Conservation (phyloP, 108 stramenopile species). For the Nannochloropsis oceanica region DNA sequence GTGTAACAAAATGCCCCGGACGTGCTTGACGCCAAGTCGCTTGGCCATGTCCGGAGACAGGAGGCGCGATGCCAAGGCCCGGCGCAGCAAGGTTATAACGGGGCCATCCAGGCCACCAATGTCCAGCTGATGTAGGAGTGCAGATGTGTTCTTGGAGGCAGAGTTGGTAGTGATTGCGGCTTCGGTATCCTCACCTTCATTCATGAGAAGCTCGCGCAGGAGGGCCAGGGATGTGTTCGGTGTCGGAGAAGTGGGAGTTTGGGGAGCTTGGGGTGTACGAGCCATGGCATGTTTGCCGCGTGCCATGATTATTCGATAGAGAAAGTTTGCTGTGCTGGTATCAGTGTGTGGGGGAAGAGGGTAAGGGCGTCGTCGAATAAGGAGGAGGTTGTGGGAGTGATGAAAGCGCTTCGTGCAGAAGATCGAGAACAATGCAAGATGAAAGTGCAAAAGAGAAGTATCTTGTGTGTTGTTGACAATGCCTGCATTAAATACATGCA, state of each 20-base stretch:
- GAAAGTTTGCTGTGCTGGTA: too few species aligned
- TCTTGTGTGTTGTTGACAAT: too few species aligned
- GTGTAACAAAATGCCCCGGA: slow-evolving; percentile 73
- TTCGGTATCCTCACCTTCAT: neutral
- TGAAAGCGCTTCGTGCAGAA: too few species aligned
- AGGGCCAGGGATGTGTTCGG: neutral
- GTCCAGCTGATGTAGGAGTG: neutral
- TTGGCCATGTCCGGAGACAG: neutral
- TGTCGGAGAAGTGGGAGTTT: neutral
- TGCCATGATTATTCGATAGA: too few species aligned
- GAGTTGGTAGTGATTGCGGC: neutral
- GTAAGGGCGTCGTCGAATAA: too few species aligned
- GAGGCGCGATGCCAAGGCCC: neutral
- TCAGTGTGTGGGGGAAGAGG: too few species aligned
- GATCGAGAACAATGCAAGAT: too few species aligned
- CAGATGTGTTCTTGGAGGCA: neutral
- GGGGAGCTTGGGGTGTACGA: too few species aligned
- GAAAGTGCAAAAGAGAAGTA: too few species aligned
- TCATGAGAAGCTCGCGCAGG: neutral
- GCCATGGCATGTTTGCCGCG: too few species aligned
- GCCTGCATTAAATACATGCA: too few species aligned
- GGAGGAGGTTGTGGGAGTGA: too few species aligned
- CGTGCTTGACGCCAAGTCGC: slow-evolving; percentile 17
- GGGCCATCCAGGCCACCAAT: neutral
- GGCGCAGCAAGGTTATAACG: neutral